Conservation (phyloP, 2,329 filamentous ascomycete species). For the Cladorrhinum sp. region DNA sequence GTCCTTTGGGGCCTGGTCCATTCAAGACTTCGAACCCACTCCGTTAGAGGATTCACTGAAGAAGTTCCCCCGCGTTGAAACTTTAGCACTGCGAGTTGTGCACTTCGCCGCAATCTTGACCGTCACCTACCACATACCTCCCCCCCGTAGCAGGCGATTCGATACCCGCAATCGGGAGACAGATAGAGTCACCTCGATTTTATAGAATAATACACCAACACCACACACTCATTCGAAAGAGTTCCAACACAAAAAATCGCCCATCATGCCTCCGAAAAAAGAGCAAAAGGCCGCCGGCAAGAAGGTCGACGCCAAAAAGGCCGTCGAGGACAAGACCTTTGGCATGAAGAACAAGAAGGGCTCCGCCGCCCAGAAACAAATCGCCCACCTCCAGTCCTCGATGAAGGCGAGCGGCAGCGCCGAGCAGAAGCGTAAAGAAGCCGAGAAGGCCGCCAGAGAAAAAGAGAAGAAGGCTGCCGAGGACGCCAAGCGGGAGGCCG, state of each 20-base stretch:
- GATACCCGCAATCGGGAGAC: too few relatives aligned
- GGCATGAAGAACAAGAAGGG: constrained; percentile 99
- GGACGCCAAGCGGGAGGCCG: constrained; percentile 74
- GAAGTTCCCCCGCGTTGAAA: constrained; percentile 19
- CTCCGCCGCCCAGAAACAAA: constrained; percentile 81
- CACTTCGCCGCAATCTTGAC: constrained; percentile 15
- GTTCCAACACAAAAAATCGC: constrained; percentile 20
- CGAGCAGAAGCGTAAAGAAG: constrained; percentile 78
- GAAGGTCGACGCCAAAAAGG: constrained; percentile 56
- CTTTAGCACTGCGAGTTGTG: constrained; percentile 17
- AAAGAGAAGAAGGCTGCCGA: constrained; percentile 91
- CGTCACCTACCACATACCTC: too few relatives aligned
- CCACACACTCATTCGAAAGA: not conserved
- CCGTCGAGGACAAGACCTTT: constrained; percentile 92
- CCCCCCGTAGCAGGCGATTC: too few relatives aligned
- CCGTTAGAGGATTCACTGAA: constrained; percentile 7
- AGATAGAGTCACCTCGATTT: not conserved
- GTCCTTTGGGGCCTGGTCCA: constrained; percentile 11
- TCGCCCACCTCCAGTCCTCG: constrained; percentile 76
- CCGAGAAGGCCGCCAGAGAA: constrained; percentile 65
- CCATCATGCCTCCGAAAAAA: constrained; percentile 69
- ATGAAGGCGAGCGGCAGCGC: constrained; percentile 71
- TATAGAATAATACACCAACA: not conserved
- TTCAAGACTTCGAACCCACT: constrained; percentile 12
- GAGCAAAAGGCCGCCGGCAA: constrained; percentile 53